Conservation (phyloP, 78 protist genomes). For the Planoprotostelium fungivorum region DNA sequence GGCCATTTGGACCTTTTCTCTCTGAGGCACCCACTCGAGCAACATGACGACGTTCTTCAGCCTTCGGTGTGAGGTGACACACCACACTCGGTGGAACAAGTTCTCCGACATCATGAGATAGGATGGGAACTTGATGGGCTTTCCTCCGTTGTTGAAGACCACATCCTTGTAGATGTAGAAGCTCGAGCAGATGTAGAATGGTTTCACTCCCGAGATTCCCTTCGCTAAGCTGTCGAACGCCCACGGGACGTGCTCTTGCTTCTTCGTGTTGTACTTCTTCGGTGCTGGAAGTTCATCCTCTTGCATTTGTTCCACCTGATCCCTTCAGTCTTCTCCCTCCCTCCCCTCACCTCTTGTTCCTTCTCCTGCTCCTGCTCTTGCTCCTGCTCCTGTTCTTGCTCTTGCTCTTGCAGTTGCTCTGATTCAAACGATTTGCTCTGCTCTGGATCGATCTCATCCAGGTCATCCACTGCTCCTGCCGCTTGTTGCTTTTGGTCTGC, state of each 20-base stretch:
- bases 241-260: neutral
- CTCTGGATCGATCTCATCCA: neutral
- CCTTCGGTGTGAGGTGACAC: constrained; percentile 37
- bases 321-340: constrained; percentile 7
- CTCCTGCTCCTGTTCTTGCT: constrained; percentile 48
- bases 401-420: constrained; percentile 48
- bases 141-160: neutral
- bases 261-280: neutral
- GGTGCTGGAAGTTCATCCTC: constrained; percentile 1
- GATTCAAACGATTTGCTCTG: constrained; percentile 7
- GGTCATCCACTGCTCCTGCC: neutral
- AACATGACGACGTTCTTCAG: constrained; percentile 39
- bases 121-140: constrained; percentile 24
- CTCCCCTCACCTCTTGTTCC: constrained; percentile 5
- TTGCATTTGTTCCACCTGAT: neutral
- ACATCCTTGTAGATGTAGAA: constrained; percentile 22
- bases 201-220: neutral
- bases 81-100: constrained; percentile 52
- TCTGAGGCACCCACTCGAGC: constrained; percentile 42
- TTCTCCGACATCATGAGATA: constrained; percentile 38
- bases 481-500: neutral
- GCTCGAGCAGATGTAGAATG: neutral
- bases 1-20: neutral
- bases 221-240: neutral
- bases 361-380: constrained; percentile 27